phyloP scores from a whole-genome alignment of 441 rosid species.

The Jatropha multifida region DNA sequence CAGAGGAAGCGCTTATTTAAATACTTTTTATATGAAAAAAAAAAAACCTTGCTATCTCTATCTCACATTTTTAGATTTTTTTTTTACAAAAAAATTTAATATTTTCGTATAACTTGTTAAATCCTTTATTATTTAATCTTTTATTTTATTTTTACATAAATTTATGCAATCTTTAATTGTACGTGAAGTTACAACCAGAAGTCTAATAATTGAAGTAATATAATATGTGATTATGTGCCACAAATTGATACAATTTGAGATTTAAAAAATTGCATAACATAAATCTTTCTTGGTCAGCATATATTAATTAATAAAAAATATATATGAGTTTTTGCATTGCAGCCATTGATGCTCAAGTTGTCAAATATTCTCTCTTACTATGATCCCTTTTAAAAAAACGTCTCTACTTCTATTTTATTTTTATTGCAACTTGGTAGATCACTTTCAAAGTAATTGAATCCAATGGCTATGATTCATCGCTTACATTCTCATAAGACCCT shows the following conservation, averaged over 20 bases:
- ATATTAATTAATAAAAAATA: slow-evolving; percentile 3
- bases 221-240: slow-evolving; percentile 2
- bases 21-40: no score
- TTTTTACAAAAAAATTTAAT: background rate
- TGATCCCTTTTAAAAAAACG: background rate
- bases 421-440: background rate
- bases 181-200: slow-evolving; percentile 23
- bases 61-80: background rate
- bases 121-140: no score
- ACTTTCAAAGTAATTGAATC: slow-evolving; percentile 22
- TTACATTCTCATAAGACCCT: slow-evolving; percentile 18
- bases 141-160: background rate
- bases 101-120: no score
- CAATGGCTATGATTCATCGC: slow-evolving; percentile 16
- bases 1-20: no score
- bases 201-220: background rate
- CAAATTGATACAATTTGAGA: slow-evolving; percentile 11
- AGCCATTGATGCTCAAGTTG: slow-evolving; percentile 7
- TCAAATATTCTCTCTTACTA: slow-evolving; percentile 20
- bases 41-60: no score
- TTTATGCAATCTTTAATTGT: slow-evolving; percentile 10
- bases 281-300: slow-evolving; percentile 14
- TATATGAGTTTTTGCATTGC: background rate
- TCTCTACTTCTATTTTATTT: background rate
- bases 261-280: background rate